Base-by-base conservation (phyloP, 306 rosid genomes). In the Amphicarpaea edgeworthii region DNA sequence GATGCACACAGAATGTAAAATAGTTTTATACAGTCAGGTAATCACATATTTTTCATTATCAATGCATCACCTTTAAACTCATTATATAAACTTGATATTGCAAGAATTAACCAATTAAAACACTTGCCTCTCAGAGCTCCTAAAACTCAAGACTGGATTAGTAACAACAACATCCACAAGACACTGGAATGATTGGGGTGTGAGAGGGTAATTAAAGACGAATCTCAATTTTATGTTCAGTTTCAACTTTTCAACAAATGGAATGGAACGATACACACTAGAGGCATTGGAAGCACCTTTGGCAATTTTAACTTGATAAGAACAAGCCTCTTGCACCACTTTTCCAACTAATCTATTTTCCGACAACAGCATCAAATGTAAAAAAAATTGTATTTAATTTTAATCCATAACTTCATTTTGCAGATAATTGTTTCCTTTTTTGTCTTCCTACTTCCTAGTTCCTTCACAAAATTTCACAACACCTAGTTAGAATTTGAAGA, bases 201-300 rank as follows among this genome's bases (percentile, higher is more conserved):
- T 46, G 32, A 45, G 30, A 54, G 42, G 78, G 43, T 11, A 55
- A 73, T 60, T 9, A 54, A 32, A 32, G 74, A 32, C n/a, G 66
- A 68, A 37, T 55, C 58, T 59, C 40, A n/a, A 43, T 68, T 50
- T 65, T 57, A 47, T 74, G 58, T 60, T 72, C 42, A 19, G 65
- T 53, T 79, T 46, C 16, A 16, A 17, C 26, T 16, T 51, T 51
- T 51, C 58, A 51, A 30, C 69, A 66, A 67, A 49, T 24, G 15
- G 21, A 59, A 50, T 59, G 77, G 66, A 76, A 23, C 15, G 1
- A 55, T 28, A 49, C 61, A 49, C 61, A 75, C 41, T 38, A 16
- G 3, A 40, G 77, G 49, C 40, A 73, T 78, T 41, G 34, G 57
- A 11, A 69, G 64, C 73, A 54, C 76, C 70, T 43, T 72, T 51